Conservation (phyloP, 108 stramenopile genomes). For the Fragilaria crotonensis region DNA sequence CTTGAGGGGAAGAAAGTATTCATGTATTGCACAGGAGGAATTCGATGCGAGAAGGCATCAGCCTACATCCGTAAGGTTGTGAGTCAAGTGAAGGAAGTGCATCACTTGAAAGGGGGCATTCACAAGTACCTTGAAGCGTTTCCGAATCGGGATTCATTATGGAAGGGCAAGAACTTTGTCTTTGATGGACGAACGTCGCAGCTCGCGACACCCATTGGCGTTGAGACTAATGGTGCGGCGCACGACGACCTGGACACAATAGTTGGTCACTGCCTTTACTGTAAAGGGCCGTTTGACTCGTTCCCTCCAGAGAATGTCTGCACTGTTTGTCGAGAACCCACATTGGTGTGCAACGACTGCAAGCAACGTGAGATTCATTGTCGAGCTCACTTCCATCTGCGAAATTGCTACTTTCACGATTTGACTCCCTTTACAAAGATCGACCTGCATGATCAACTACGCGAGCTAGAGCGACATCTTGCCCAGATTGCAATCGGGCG, state of each 20-base stretch:
- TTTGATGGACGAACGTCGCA: conserved; percentile 60
- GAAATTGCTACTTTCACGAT: conserved; percentile 62
- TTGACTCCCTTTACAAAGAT: conserved; percentile 29
- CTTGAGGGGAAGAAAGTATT: conserved; percentile 46
- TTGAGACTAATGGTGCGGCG: background rate
- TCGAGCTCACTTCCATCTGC: conserved; percentile 49
- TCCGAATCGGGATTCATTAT: conserved; percentile 30
- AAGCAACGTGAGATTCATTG: conserved; percentile 60
- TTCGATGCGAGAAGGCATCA: conserved; percentile 90
- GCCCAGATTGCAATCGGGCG: conserved; percentile 49
- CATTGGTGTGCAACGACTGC: conserved; percentile 56
- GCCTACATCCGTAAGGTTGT: conserved; percentile 57
- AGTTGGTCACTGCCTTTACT: conserved; percentile 66
- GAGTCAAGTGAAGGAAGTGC: conserved; percentile 39
- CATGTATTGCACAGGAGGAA: conserved; percentile 95
- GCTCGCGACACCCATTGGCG: conserved; percentile 7
- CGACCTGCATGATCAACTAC: conserved; percentile 38
- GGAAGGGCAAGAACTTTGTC: conserved; percentile 83
- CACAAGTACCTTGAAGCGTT: conserved; percentile 83
- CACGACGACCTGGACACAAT: conserved; percentile 7
- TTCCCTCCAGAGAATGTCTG: conserved; percentile 70
- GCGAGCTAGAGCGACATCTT: conserved; percentile 26
- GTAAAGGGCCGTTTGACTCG: conserved; percentile 47
- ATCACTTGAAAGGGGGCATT: conserved; percentile 79
- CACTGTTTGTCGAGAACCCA: conserved; percentile 80